Percentiles rank a stretch among this genome's conserved stretches.
Evolutionary conservation across 139 green algal species (phyloP).

Genomic region (Desmodesmus armatus): DNA sequence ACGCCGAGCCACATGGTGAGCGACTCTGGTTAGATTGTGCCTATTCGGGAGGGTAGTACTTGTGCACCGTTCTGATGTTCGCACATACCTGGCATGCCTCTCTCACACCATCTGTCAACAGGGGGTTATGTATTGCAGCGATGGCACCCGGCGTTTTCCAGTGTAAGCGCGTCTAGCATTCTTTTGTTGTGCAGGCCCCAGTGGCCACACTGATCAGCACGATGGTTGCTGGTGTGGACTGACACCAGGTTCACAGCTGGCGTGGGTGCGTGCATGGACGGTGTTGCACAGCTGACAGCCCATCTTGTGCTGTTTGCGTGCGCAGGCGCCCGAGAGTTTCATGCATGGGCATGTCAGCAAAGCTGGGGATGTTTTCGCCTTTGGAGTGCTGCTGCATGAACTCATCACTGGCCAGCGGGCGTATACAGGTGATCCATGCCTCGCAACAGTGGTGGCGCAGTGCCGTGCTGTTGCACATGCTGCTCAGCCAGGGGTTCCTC

Average conservation of each 20-base stretch:
- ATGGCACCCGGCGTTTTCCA: too few species aligned
- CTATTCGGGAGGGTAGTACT: neutral
- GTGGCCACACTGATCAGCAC: too few species aligned
- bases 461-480: too few species aligned
- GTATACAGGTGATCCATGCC: slow-evolving; percentile 4
- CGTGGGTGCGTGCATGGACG: too few species aligned
- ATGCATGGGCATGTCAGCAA: slow-evolving; percentile 36
- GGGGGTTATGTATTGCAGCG: neutral
- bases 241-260: too few species aligned
- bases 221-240: too few species aligned
- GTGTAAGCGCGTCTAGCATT: too few species aligned
- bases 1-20: neutral
- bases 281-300: neutral
- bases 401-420: slow-evolving; percentile 32
- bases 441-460: too few species aligned
- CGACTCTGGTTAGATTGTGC: neutral
- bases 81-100: neutral
- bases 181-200: too few species aligned
- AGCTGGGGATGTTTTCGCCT: slow-evolving; percentile 51
- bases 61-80: neutral
- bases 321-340: slow-evolving; percentile 38
- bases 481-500: too few species aligned
- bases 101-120: neutral
- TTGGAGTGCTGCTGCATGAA: slow-evolving; percentile 43
- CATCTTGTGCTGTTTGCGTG: neutral